Percentiles rank a stretch among this genome's conserved stretches.
Conservation (phyloP, 2,329 filamentous ascomycete genomes). For the Diaporthe sp. region DNA sequence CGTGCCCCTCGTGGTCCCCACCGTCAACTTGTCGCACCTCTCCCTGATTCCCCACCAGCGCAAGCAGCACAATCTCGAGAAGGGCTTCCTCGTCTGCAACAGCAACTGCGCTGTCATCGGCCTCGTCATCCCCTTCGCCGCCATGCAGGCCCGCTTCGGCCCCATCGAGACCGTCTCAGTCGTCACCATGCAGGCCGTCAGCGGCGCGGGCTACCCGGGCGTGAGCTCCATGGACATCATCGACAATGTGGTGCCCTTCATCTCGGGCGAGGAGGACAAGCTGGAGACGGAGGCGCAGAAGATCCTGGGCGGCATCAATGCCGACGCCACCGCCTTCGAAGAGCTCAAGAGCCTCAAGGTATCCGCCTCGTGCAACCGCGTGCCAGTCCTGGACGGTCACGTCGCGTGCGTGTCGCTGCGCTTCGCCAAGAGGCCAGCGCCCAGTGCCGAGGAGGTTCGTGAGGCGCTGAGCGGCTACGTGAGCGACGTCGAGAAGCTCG, state of each 20-base stretch:
- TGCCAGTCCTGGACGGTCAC: conserved; percentile 95
- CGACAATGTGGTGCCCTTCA: conserved; percentile 96
- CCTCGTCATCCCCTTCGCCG: conserved; percentile 93
- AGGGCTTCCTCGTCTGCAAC: conserved; percentile 96
- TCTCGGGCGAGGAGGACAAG: conserved; percentile 95
- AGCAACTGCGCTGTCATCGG: conserved; percentile 98
- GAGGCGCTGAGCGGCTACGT: conserved; percentile 84
- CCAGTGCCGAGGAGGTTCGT: conserved; percentile 81
- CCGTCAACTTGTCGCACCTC: conserved; percentile 91
- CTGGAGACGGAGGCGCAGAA: conserved; percentile 95
- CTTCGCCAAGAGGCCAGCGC: conserved; percentile 82
- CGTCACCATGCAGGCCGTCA: conserved; percentile 95
- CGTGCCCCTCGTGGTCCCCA: conserved; percentile 93
- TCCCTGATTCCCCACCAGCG: conserved; percentile 91
- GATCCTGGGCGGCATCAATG: conserved; percentile 85
- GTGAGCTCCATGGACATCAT: conserved; percentile 95
- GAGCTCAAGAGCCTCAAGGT: conserved; percentile 82
- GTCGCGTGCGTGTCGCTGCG: conserved; percentile 92
- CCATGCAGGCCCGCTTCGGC: conserved; percentile 88
- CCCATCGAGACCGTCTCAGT: conserved; percentile 81
- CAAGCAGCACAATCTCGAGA: conserved; percentile 76
- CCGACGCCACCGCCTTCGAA: conserved; percentile 78
- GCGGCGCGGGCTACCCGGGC: conserved; percentile 90
- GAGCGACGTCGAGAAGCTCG: conserved; percentile 83
- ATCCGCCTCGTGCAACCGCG: conserved; percentile 90